Conservation (phyloP, 305 asterid genomes). For the Ruellia speciosa region DNA sequence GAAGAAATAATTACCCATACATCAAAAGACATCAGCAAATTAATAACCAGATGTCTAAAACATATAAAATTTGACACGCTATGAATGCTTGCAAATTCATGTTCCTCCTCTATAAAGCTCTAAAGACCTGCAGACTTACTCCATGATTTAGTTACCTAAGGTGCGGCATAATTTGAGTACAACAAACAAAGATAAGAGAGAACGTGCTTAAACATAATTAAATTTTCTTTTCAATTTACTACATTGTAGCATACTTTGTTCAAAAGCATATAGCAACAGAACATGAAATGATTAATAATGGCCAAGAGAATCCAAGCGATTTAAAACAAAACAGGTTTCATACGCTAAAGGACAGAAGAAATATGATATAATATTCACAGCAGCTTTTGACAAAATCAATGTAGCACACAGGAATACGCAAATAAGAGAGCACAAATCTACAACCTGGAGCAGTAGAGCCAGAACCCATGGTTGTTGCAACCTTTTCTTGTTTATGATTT, state of each 20-base stretch:
- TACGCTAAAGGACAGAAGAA: not conserved
- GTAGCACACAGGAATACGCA: not conserved
- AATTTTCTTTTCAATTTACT: not conserved
- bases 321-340: not conserved
- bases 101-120: not conserved
- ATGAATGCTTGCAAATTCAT: not conserved
- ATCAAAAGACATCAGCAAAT: too few relatives aligned
- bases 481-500: too few relatives aligned
- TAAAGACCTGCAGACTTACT: not conserved
- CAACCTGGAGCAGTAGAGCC: conserved; percentile 5
- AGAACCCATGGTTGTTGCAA: not conserved
- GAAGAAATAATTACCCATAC: too few relatives aligned
- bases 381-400: conserved; percentile 13
- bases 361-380: not conserved
- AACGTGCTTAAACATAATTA: not conserved
- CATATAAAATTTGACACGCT: too few relatives aligned
- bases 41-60: too few relatives aligned
- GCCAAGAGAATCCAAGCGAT: conserved; percentile 5
- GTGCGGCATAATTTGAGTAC: not conserved
- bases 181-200: not conserved
- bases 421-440: not conserved
- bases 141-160: not conserved
- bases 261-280: not conserved
- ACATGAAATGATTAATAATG: conserved; percentile 8
- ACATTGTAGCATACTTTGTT: not conserved